phyloP scores from a whole-genome alignment of 176 grass and related monocot genomes.

The Hordeum marinum region DNA sequence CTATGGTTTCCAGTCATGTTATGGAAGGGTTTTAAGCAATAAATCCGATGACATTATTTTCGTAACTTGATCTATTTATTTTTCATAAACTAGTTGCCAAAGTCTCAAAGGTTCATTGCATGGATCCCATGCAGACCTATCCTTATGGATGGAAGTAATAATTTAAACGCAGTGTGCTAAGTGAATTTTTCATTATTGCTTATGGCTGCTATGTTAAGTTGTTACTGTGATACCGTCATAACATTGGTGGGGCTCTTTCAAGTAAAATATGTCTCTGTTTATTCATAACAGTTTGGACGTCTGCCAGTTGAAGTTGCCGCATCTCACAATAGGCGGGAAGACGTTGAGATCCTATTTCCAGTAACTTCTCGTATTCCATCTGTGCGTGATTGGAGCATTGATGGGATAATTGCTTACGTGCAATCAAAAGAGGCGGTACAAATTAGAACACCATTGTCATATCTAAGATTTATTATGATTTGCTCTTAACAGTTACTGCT shows the following conservation, averaged over 20 bases:
- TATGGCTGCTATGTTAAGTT: not conserved
- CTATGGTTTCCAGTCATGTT: not conserved
- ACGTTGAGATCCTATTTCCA: constrained; percentile 33
- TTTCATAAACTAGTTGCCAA: not conserved
- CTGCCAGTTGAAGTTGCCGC: constrained; percentile 37
- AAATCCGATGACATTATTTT: not conserved
- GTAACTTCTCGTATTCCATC: constrained; percentile 24
- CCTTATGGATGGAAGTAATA: not conserved
- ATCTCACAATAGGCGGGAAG: not conserved
- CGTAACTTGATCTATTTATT: not conserved
- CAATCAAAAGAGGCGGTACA: constrained; percentile 11
- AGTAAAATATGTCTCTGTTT: not conserved
- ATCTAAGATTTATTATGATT: not conserved
- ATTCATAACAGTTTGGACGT: constrained; percentile 10
- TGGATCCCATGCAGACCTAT: not conserved
- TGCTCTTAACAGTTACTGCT: not conserved
- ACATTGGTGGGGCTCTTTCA: not conserved
- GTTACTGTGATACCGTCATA: not conserved
- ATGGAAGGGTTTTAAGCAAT: not conserved
- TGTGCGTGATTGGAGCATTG: constrained; percentile 26
- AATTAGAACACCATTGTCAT: not conserved
- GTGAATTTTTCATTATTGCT: not conserved
- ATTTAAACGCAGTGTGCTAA: not conserved
- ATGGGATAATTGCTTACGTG: constrained; percentile 32
- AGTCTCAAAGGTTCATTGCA: not conserved